Evolutionary conservation across 2,329 filamentous ascomycete species (phyloP).

Genomic region (Cercospora sesami): DNA sequence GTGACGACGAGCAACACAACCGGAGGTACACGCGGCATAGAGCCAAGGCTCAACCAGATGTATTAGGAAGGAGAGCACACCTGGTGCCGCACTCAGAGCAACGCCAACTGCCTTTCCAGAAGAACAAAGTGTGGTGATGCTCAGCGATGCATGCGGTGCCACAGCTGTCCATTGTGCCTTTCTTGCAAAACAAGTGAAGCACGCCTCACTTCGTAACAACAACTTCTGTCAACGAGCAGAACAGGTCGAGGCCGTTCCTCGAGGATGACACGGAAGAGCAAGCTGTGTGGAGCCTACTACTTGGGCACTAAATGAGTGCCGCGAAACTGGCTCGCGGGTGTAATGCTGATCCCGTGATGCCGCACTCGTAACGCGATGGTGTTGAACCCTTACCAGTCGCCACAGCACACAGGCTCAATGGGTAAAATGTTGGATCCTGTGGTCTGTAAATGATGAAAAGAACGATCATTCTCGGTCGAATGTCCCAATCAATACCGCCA

Average conservation of each 20-base stretch:
- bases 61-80: constrained; percentile 18
- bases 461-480: neutral
- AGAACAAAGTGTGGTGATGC: constrained; percentile 7
- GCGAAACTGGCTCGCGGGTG: constrained; percentile 19
- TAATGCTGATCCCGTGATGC: constrained; percentile 18
- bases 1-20: constrained; percentile 1
- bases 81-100: neutral
- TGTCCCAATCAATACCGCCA: constrained; percentile 10
- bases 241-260: constrained; percentile 2
- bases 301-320: constrained; percentile 9
- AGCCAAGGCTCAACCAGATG: constrained; percentile 17
- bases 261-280: constrained; percentile 5
- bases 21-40: constrained; percentile 12
- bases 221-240: constrained; percentile 9
- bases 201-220: neutral
- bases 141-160: constrained; percentile 12
- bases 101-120: neutral
- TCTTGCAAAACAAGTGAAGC: constrained; percentile 6
- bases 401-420: constrained; percentile 6
- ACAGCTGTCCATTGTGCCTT: neutral
- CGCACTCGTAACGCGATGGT: constrained; percentile 10
- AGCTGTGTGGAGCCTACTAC: constrained; percentile 8
- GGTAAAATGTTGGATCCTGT: neutral
- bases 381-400: constrained; percentile 11
- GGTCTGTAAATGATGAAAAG: neutral